Evolutionary conservation across 2,329 filamentous ascomycete species (phyloP).

Genomic region (Epichloe sylvatica): DNA sequence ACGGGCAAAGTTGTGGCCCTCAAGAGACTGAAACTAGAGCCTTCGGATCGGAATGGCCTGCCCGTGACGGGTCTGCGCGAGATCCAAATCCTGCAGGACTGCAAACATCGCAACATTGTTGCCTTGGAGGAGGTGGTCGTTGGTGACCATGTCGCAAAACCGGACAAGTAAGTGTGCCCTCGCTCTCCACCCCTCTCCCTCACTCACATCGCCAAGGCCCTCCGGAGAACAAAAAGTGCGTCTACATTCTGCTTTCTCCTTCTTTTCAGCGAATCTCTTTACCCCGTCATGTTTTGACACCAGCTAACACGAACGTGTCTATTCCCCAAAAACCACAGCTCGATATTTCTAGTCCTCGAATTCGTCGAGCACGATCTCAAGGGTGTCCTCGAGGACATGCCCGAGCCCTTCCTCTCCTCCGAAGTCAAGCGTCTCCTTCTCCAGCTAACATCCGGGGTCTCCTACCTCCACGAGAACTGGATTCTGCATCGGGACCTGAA

Average conservation of each 20-base stretch:
- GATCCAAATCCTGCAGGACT: conserved; percentile 79
- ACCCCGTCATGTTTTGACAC: not conserved
- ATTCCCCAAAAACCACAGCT: conserved; percentile 27
- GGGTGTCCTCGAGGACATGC: conserved; percentile 84
- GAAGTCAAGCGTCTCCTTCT: conserved; percentile 83
- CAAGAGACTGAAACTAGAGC: conserved; percentile 85
- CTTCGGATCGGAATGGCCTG: conserved; percentile 57
- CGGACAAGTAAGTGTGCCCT: conserved; percentile 33
- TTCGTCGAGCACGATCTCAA: conserved; percentile 97
- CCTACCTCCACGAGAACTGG: conserved; percentile 78
- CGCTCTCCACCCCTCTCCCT: not conserved
- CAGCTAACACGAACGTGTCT: not conserved
- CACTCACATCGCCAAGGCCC: not conserved
- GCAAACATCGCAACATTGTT: conserved; percentile 72
- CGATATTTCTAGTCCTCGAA: conserved; percentile 85
- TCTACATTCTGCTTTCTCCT: not conserved
- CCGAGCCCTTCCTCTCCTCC: conserved; percentile 80
- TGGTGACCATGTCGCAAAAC: conserved; percentile 42
- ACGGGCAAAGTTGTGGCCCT: conserved; percentile 77
- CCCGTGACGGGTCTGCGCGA: conserved; percentile 87
- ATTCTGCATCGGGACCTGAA: conserved; percentile 91
- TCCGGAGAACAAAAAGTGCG: not conserved
- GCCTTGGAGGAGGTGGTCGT: conserved; percentile 71
- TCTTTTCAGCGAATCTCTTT: not conserved
- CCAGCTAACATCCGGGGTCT: conserved; percentile 67